phyloP scores from a whole-genome alignment of 1,284 basidiomycete genomes.

The Boletus hoseneyae region DNA sequence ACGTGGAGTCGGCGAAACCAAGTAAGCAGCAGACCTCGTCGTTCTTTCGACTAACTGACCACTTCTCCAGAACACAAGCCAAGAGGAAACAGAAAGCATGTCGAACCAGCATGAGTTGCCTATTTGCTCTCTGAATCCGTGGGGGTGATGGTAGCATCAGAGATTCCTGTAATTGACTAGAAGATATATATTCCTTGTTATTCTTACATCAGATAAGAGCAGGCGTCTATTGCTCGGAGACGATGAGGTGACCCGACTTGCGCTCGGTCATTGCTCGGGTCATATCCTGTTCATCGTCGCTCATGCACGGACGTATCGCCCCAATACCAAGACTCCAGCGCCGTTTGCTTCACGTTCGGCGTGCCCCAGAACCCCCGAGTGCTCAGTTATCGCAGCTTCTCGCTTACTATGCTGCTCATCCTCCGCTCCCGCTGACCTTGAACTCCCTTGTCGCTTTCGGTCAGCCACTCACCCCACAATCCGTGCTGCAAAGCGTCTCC shows the following conservation, averaged over 20 bases:
- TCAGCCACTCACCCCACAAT: constrained; percentile 63
- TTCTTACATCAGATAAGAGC: constrained; percentile 7
- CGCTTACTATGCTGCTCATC: constrained; percentile 32
- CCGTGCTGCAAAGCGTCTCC: constrained; percentile 64
- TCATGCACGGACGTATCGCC: neutral
- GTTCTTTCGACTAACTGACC: constrained; percentile 1
- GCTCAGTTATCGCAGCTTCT: constrained; percentile 29
- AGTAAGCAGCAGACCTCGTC: constrained; percentile 21
- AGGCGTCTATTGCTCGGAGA: too few relatives aligned
- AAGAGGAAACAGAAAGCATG: constrained; percentile 23
- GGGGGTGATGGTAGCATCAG: constrained; percentile 10
- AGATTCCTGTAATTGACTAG: constrained; percentile 24
- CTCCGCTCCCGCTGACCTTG: constrained; percentile 56
- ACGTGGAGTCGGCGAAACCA: constrained; percentile 26
- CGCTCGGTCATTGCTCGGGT: neutral
- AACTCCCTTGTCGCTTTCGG: constrained; percentile 70
- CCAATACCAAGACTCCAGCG: constrained; percentile 1
- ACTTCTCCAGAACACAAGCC: constrained; percentile 22
- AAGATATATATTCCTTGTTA: constrained; percentile 31
- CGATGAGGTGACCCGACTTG: too few relatives aligned
- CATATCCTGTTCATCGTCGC: neutral
- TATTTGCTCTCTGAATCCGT: neutral
- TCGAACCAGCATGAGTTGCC: constrained; percentile 18
- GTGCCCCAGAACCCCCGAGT: constrained; percentile 27
- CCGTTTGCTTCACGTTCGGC: constrained; percentile 24